Percentiles rank a stretch among this genome's conserved stretches.
Evolutionary conservation across 1,284 basidiomycete species (phyloP).

Genomic region (Tilletia setariae): DNA sequence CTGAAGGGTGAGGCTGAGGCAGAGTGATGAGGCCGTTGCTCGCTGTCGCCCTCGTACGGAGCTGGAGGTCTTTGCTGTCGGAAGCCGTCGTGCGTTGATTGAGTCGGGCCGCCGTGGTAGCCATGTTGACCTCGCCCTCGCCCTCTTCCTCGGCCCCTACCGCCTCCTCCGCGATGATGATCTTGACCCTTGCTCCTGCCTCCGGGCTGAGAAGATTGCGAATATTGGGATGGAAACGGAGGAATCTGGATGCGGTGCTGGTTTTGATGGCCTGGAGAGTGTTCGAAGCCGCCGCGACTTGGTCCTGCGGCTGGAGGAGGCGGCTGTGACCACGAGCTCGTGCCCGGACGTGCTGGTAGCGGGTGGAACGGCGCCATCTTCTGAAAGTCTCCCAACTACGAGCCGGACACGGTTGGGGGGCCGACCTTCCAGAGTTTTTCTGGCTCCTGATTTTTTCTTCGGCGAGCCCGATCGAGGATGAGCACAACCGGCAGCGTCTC

Average conservation of each 20-base stretch:
- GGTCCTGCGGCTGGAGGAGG: background rate
- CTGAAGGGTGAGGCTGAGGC: background rate
- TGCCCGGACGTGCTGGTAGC: background rate
- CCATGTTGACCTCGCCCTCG: background rate
- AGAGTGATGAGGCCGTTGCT: background rate
- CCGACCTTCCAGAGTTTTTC: too few species aligned
- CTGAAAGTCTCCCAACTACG: background rate
- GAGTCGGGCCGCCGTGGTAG: background rate
- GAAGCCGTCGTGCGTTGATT: too few species aligned
- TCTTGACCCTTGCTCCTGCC: background rate
- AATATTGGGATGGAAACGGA: background rate
- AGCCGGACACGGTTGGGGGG: slow-evolving; percentile 16
- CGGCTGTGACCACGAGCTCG: background rate
- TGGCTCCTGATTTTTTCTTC: slow-evolving; percentile 16
- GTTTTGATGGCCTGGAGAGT: background rate
- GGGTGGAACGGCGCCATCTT: slow-evolving; percentile 2
- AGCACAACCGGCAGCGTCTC: background rate
- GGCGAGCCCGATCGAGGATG: too few species aligned
- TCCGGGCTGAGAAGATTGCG: background rate
- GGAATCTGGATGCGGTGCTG: background rate
- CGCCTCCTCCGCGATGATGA: background rate
- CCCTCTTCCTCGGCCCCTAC: background rate
- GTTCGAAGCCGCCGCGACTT: too few species aligned
- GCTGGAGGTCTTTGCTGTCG: too few species aligned
- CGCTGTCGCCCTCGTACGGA: background rate